These are phyloP conservation scores for Chalara sp. DNA, from an alignment of 2,329 filamentous ascomycete genomes.

Conservation along the genomic window DNA sequence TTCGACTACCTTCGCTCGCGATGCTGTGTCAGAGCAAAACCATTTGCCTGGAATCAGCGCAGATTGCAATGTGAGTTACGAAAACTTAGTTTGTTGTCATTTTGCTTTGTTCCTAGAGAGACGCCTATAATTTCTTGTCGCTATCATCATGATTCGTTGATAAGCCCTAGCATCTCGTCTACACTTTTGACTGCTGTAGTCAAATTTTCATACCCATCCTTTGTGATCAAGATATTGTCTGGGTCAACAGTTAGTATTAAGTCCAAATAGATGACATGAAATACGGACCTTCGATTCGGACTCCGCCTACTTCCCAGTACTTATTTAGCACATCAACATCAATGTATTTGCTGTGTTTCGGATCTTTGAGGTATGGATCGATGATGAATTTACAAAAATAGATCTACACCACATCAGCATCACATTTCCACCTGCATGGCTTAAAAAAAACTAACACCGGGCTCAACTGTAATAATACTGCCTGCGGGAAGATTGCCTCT, in stretches of 20 bases:
- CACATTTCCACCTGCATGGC: not conserved
- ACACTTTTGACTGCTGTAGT: constrained; percentile 66
- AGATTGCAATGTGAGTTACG: too few relatives aligned
- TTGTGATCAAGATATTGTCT: constrained; percentile 68
- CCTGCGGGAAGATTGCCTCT: constrained; percentile 68
- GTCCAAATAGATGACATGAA: not conserved
- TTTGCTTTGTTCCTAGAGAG: too few relatives aligned
- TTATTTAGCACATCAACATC: constrained; percentile 63
- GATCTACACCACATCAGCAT: constrained; percentile 40
- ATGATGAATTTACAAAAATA: constrained; percentile 93
- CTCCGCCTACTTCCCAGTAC: constrained; percentile 76
- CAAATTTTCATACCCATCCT: constrained; percentile 62
- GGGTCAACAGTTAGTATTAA: constrained; percentile 28
- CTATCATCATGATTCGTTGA: constrained; percentile 12
- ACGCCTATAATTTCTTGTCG: too few relatives aligned
- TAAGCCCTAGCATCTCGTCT: constrained; percentile 45
- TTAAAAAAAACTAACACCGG: constrained; percentile 56
- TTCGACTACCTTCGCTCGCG: too few relatives aligned
- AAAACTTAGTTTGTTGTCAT: too few relatives aligned
- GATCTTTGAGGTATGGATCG: constrained; percentile 67
- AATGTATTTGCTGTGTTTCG: constrained; percentile 69
- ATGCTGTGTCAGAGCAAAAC: too few relatives aligned
- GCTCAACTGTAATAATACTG: constrained; percentile 89
- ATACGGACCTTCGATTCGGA: constrained; percentile 2
- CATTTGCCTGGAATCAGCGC: too few relatives aligned